These are phyloP conservation scores for Solanum chmielewskii DNA, from an alignment of 257 asterid species.

Conservation along the genomic window DNA sequence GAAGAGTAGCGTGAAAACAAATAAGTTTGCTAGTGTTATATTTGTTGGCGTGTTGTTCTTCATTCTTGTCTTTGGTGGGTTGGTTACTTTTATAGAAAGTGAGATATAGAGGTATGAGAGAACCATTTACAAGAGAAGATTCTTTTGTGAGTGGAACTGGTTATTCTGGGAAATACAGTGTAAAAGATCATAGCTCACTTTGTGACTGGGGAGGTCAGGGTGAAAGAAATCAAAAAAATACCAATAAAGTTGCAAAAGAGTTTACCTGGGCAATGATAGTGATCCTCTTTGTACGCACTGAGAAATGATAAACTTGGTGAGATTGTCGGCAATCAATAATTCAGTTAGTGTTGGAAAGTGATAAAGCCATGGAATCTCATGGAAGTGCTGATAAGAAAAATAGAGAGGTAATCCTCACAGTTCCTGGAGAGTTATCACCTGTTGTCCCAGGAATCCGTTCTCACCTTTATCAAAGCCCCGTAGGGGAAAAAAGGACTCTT, in stretches of 20 bases:
- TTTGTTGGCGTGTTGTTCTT: too few relatives aligned
- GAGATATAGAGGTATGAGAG: too few relatives aligned
- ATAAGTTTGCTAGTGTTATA: too few relatives aligned
- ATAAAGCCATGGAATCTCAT: slow-evolving; percentile 53
- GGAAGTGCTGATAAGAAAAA: slow-evolving; percentile 14
- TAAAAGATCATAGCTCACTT: slow-evolving; percentile 20
- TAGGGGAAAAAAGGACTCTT: slow-evolving; percentile 27
- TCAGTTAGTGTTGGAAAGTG: slow-evolving; percentile 55
- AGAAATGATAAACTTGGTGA: slow-evolving; percentile 61
- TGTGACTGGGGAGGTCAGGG: slow-evolving; percentile 4
- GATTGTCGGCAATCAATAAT: slow-evolving; percentile 65
- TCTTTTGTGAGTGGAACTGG: slow-evolving; percentile 20
- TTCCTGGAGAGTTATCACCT: slow-evolving; percentile 34
- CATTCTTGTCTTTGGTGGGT: too few relatives aligned
- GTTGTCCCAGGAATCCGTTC: slow-evolving; percentile 40
- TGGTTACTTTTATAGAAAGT: too few relatives aligned
- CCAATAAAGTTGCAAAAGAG: slow-evolving; percentile 12
- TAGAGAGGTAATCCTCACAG: slow-evolving; percentile 47
- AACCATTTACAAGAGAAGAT: too few relatives aligned
- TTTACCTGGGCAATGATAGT: slow-evolving; percentile 29
- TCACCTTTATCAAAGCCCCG: neutral
- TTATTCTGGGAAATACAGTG: slow-evolving; percentile 19
- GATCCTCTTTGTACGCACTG: slow-evolving; percentile 61
- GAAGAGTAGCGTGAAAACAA: slow-evolving; percentile 23
- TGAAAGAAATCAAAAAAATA: neutral